Evolutionary conservation across 257 asterid species (phyloP).

Genomic region (Petunia secreta): DNA sequence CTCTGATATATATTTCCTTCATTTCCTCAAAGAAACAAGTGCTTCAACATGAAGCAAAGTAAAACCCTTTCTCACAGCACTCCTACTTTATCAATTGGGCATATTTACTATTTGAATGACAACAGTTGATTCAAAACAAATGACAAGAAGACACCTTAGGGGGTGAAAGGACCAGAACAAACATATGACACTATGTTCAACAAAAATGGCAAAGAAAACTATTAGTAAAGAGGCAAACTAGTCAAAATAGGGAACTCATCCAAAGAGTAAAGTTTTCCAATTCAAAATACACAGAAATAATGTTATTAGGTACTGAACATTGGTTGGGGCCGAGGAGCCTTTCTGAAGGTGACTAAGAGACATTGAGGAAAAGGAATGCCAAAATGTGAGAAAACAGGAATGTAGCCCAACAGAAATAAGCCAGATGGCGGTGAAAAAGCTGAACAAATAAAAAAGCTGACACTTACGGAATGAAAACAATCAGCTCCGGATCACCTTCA

Average conservation of each 20-base stretch:
- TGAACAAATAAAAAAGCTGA: slow-evolving; percentile 3
- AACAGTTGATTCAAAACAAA: background rate
- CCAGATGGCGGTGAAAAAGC: background rate
- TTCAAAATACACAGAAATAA: background rate
- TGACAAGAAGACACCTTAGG: background rate
- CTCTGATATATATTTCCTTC: slow-evolving; percentile 10
- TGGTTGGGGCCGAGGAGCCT: background rate
- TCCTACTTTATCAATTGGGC: background rate
- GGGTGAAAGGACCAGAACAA: slow-evolving; percentile 11
- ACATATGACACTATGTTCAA: slow-evolving; percentile 5
- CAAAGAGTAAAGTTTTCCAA: slow-evolving; percentile 7
- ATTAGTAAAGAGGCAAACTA: background rate
- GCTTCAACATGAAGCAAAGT: slow-evolving; percentile 20
- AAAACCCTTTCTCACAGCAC: background rate
- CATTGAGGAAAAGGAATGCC: slow-evolving; percentile 10
- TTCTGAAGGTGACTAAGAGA: slow-evolving; percentile 2
- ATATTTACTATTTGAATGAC: background rate
- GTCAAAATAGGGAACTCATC: slow-evolving; percentile 10
- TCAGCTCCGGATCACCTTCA: slow-evolving; percentile 93
- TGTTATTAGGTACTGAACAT: background rate
- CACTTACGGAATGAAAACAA: slow-evolving; percentile 94
- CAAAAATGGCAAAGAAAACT: background rate
- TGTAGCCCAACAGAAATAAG: background rate
- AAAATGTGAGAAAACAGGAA: background rate
- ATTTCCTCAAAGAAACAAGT: slow-evolving; percentile 21